Base-by-base conservation (phyloP, 2,329 filamentous ascomycete species). In the Pseudogymnoascus verrucosus region DNA sequence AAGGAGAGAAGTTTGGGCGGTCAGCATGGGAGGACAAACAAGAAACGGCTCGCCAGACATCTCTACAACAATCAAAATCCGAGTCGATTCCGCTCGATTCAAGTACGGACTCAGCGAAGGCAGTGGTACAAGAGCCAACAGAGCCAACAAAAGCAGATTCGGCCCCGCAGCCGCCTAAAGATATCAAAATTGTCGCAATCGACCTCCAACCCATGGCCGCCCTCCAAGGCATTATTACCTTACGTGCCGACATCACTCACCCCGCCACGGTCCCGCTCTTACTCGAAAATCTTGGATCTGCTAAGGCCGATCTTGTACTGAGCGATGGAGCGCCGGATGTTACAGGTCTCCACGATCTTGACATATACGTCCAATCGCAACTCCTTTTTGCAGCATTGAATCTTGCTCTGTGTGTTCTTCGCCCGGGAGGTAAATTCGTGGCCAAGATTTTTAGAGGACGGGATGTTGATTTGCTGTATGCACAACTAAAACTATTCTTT, bases 291-390 rank as follows among this genome's bases (percentile, higher is more conserved):
- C 82, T 99, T 21, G 84, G 89, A 2, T 84, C 87, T 0, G 86
- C 91, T 60, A 90, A 89, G 0, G 93, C 98, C 12, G 95, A 99
- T 73, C 84, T 99, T 1, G 93, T 99, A 23, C 85, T 99, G 67
- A 96, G 91, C 64, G 95, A 99, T 71, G 95, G 95, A 62, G 95
- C 95, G 0, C 95, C 95, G 0, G 95, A 99, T 71, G 95, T 99
- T 11, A 99, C 95, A 0, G 95, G 95, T 19, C 82, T 99, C 1
- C 95, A 99, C 75, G 95, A 99, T 74, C 85, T 99, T 37, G 95
- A 99, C 76, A 98, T 98, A 69, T 99, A 99, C 76, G 90, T 99
- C 16, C 95, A 99, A 77, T 93, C 90, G 7, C 95, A 98, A 76
- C 83, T 99, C 7, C 87, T 99, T 60, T 97, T 96, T 76, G 91